Base-by-base conservation (phyloP, 2,329 filamentous ascomycete species). In the Pseudocercospora pini-densiflorae region DNA sequence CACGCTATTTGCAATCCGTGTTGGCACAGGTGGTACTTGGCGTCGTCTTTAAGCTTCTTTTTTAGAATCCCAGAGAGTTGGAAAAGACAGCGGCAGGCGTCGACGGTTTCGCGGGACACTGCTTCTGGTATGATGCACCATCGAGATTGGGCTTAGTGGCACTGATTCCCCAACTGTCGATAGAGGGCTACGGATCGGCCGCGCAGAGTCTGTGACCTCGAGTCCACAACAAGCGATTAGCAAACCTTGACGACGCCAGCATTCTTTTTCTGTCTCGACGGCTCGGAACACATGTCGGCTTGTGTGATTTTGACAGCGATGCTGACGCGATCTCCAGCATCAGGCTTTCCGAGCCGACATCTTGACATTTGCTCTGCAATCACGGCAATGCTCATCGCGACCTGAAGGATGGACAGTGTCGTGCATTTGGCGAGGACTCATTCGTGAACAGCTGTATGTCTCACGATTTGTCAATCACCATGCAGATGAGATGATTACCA, bases 21-120 rank as follows among this genome's bases (percentile, higher is more conserved):
- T 12, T 59, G 55, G 27, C 10, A 10, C 16, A 29, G 45, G n/a
- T 47, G 21, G 12, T 53, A 9, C 49, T 53, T 53, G 49, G 49
- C 49, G 49, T 53, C 19, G 24, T 53, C 49, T 49, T 62, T 63
- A 66, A 66, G 64, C 64, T 66, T 66, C 60, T 66, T 66, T 63
- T 66, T 66, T 62, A 57, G 55, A 21, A 55, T 55, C 53, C 27
- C 53, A n/a, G 24, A 27, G 27, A 14, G 27, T 21, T 29, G 53
- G 53, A 27, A 33, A 14, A 33, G 53, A 55, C 53, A 29, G 53
- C 53, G 53, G 53, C 53, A 63, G 45, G 21, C 33, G 19, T 45
- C 60, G 23, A 60, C 27, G 51, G 36, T 57, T 45, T 14, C 24
- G 27, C 33, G 27, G 53, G 53, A 47, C 43, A 21, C 53, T 29